These are phyloP conservation scores for Boletus huronensis DNA, from an alignment of 768 basidiomycete genomes.

Conservation along the genomic window DNA sequence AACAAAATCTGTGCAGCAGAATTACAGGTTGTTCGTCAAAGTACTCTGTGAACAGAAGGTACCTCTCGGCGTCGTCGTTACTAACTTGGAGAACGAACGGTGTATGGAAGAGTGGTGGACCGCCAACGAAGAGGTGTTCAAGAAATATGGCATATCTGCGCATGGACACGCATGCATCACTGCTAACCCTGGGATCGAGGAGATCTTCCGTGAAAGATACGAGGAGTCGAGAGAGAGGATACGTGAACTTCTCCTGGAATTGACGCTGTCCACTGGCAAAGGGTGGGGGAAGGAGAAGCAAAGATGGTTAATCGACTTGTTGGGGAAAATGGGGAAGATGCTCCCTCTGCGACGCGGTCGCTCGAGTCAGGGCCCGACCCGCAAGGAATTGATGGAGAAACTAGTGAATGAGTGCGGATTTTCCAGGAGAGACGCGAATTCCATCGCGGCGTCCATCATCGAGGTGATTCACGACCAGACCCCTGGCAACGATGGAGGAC, in stretches of 20 bases:
- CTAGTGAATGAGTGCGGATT: conserved; percentile 17
- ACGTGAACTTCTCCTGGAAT: conserved; percentile 12
- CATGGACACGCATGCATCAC: conserved; percentile 41
- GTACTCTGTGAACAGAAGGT: conserved; percentile 38
- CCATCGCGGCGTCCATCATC: conserved; percentile 23
- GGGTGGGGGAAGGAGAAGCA: conserved; percentile 20
- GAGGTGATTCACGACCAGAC: conserved; percentile 2
- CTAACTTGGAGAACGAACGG: conserved; percentile 36
- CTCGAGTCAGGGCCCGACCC: not conserved
- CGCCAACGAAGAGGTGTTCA: conserved; percentile 32
- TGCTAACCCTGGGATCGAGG: conserved; percentile 25
- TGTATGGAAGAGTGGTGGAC: conserved; percentile 40
- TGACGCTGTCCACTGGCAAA: not conserved
- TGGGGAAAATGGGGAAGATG: conserved; percentile 21
- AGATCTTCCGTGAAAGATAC: conserved; percentile 27
- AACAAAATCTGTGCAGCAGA: conserved; percentile 34
- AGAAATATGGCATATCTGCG: conserved; percentile 25
- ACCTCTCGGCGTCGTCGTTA: conserved; percentile 38
- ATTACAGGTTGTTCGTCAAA: conserved; percentile 38
- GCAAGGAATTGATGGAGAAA: conserved; percentile 9
- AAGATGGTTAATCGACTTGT: conserved; percentile 15
- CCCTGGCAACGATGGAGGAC: not conserved
- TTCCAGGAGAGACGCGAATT: conserved; percentile 12
- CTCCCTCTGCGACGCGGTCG: conserved; percentile 9
- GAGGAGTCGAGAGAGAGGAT: conserved; percentile 30